A percentile compares a stretch with the other conserved stretches of the same genome.
These are phyloP conservation scores for Saksenaea oblongispora DNA, from an alignment of 371 early-diverging fungal genomes.

Conservation along the genomic window DNA sequence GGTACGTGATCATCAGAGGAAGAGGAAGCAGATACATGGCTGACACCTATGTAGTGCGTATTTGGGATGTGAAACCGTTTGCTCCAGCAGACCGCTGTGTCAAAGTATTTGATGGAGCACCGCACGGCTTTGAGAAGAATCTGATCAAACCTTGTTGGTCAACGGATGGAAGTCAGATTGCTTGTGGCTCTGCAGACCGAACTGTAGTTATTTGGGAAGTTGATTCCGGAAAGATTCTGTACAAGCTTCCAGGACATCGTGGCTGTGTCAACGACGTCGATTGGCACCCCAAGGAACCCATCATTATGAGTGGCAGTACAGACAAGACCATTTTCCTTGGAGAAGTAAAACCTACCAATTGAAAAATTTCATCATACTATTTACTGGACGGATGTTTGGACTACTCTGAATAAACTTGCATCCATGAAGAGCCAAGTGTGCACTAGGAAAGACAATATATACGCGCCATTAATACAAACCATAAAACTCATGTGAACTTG, in stretches of 20 bases:
- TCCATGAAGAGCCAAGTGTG: no score
- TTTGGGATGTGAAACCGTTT: slow-evolving; percentile 95
- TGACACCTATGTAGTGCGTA: slow-evolving; percentile 57
- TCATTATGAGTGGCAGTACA: slow-evolving; percentile 82
- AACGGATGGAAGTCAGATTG: slow-evolving; percentile 87
- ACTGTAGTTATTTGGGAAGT: slow-evolving; percentile 95
- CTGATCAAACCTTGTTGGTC: slow-evolving; percentile 89
- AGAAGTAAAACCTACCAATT: slow-evolving; percentile 63
- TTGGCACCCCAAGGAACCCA: slow-evolving; percentile 91
- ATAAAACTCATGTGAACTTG: no score
- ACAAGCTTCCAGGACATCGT: slow-evolving; percentile 97
- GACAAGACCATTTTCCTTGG: slow-evolving; percentile 90
- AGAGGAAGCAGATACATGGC: neutral
- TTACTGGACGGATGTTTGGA: no score
- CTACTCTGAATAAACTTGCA: no score
- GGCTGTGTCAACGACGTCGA: slow-evolving; percentile 96
- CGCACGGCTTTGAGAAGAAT: slow-evolving; percentile 94
- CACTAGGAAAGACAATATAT: no score
- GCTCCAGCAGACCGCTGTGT: slow-evolving; percentile 66
- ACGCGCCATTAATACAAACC: no score
- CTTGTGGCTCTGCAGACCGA: slow-evolving; percentile 92
- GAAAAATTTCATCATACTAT: neutral
- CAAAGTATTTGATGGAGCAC: slow-evolving; percentile 84
- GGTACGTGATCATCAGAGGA: slow-evolving; percentile 32
- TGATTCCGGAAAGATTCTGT: slow-evolving; percentile 78